Percentiles rank a stretch among this genome's conserved stretches.
phyloP scores from a whole-genome alignment of 352 stramenopile species.

The Aphanomyces cochlioides region DNA sequence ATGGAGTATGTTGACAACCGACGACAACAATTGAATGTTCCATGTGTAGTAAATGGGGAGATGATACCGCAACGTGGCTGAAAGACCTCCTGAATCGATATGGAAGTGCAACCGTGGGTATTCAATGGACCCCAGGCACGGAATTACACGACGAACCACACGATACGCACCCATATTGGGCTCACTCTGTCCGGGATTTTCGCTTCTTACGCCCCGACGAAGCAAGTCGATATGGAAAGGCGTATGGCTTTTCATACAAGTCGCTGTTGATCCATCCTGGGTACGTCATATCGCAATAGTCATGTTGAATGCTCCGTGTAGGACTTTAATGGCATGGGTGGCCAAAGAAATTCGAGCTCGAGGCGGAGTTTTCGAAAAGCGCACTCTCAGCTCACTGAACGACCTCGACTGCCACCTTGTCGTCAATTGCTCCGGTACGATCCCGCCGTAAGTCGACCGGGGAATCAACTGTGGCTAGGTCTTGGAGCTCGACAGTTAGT shows the following conservation, averaged over 20 bases:
- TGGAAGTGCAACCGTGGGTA: constrained; percentile 41
- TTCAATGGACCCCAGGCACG: constrained; percentile 50
- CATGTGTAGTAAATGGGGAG: constrained; percentile 51
- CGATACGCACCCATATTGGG: constrained; percentile 55
- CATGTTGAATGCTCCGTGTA: constrained; percentile 29
- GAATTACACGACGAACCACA: constrained; percentile 33
- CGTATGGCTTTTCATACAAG: constrained; percentile 50
- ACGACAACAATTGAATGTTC: background rate
- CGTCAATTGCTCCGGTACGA: constrained; percentile 56
- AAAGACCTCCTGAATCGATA: constrained; percentile 39
- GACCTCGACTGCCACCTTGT: constrained; percentile 48
- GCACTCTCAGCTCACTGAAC: constrained; percentile 38
- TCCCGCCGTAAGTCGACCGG: background rate
- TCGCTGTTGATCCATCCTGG: constrained; percentile 43
- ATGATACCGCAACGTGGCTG: constrained; percentile 60
- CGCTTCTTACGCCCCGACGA: constrained; percentile 44
- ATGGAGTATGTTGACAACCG: background rate
- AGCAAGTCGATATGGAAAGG: constrained; percentile 37
- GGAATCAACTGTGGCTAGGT: constrained; percentile 28
- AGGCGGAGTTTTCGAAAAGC: constrained; percentile 52
- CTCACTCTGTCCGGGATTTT: constrained; percentile 58
- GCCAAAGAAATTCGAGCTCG: constrained; percentile 41
- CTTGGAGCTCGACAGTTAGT: constrained; percentile 46
- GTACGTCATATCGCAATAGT: background rate
- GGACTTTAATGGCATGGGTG: constrained; percentile 52